Conservation (phyloP, 441 rosid species). For the Flueggea neowawraea region DNA sequence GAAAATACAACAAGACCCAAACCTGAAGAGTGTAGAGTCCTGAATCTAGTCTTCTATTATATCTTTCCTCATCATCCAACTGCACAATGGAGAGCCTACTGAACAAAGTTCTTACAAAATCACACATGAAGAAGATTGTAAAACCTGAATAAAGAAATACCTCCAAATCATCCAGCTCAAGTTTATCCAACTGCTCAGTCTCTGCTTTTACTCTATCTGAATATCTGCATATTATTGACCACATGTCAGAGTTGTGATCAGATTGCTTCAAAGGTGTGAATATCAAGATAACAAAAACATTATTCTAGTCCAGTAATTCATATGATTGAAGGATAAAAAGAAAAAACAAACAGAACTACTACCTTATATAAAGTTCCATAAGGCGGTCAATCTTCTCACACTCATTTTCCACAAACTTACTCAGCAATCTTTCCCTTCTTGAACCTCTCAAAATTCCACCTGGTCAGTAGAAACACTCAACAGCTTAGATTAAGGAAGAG, state of each 20-base stretch:
- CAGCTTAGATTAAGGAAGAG: not conserved
- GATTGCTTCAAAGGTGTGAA: not conserved
- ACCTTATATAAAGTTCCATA: conserved; percentile 92
- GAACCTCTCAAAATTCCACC: conserved; percentile 93
- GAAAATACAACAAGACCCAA: conserved; percentile 8
- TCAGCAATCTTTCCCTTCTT: conserved; percentile 84
- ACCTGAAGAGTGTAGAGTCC: conserved; percentile 99
- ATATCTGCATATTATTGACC: conserved; percentile 43
- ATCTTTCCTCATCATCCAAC: conserved; percentile 95
- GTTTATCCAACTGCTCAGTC: conserved; percentile 65
- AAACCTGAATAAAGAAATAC: conserved; percentile 28
- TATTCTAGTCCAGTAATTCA: not conserved
- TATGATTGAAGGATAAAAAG: conserved; percentile 7
- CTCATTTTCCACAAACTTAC: conserved; percentile 92
- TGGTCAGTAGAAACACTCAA: conserved; percentile 21
- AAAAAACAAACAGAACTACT: conserved; percentile 12
- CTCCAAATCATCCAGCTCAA: conserved; percentile 91
- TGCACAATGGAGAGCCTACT: conserved; percentile 26
- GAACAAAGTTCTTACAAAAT: conserved; percentile 5
- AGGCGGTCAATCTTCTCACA: conserved; percentile 96
- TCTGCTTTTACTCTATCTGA: conserved; percentile 79
- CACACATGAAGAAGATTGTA: not conserved
- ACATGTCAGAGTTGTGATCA: not conserved
- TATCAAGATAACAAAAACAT: not conserved
- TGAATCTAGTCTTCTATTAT: conserved; percentile 81